phyloP scores from a whole-genome alignment of 257 asterid species.

The Nicotiana otophora region DNA sequence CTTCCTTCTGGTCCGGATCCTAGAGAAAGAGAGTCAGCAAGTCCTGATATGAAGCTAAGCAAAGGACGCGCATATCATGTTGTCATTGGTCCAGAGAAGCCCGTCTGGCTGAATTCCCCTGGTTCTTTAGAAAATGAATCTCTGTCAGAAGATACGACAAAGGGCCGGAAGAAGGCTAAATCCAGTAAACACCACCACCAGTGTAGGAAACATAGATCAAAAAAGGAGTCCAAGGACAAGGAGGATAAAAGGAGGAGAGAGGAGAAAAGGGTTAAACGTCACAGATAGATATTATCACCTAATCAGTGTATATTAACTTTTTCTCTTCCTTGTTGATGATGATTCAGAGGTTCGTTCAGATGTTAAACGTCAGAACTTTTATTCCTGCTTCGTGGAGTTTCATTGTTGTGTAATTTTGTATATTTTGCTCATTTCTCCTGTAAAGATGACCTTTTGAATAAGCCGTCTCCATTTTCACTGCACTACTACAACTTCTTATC shows the following conservation, averaged over 20 bases:
- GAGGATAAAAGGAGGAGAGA: conserved; percentile 31
- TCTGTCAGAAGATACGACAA: conserved; percentile 20
- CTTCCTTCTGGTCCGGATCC: conserved; percentile 44
- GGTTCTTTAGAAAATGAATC: conserved; percentile 55
- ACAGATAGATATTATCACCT: conserved; percentile 13
- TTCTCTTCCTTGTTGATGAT: neutral
- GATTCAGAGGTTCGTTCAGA: neutral
- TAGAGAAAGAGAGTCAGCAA: conserved; percentile 13
- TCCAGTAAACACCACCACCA: conserved; percentile 34
- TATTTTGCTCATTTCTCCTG: neutral
- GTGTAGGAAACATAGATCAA: conserved; percentile 50
- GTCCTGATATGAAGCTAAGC: conserved; percentile 21
- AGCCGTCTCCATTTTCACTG: neutral
- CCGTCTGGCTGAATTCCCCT: conserved; percentile 25
- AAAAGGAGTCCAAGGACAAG: conserved; percentile 42
- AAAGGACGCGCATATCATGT: conserved; percentile 22
- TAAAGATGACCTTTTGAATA: neutral
- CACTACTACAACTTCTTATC: neutral
- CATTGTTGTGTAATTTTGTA: neutral
- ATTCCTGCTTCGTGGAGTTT: neutral
- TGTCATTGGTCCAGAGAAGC: conserved; percentile 62
- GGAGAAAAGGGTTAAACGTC: conserved; percentile 41
- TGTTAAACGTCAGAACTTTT: neutral
- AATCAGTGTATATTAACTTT: neutral
- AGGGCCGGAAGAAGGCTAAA: conserved; percentile 19